Evolutionary conservation across 2,329 filamentous ascomycete genomes (phyloP).

Genomic region (Arachnomyces sp.): DNA sequence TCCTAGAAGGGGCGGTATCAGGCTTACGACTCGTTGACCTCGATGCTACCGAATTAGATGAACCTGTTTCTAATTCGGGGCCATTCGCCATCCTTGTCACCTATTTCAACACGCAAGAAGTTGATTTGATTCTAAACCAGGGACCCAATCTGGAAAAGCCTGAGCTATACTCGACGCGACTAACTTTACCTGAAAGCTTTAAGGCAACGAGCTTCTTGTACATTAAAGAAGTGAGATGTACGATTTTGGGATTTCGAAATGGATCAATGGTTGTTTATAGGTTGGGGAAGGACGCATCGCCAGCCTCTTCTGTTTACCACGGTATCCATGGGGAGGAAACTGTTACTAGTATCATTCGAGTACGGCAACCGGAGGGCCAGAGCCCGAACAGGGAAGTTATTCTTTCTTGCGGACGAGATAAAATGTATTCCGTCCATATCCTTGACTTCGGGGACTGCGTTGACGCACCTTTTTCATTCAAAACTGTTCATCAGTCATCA

Average conservation of each 20-base stretch:
- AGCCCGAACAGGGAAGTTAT: conserved; percentile 35
- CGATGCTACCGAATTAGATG: no score
- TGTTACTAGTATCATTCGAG: conserved; percentile 54
- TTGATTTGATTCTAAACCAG: conserved; percentile 21
- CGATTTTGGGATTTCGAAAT: conserved; percentile 49
- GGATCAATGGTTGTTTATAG: conserved; percentile 46
- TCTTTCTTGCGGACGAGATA: conserved; percentile 68
- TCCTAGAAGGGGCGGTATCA: no score
- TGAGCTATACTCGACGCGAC: conserved; percentile 31
- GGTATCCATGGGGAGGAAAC: conserved; percentile 49
- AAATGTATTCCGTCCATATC: conserved; percentile 60
- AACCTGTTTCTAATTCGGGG: conserved; percentile 5
- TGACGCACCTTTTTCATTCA: conserved; percentile 28
- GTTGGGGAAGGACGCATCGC: conserved; percentile 12
- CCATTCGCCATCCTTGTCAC: conserved; percentile 20
- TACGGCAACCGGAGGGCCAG: conserved; percentile 9
- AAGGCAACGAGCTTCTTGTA: conserved; percentile 44
- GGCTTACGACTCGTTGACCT: no score
- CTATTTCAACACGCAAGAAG: conserved; percentile 19
- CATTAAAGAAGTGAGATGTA: conserved; percentile 21
- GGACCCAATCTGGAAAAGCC: background rate
- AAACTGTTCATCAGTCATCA: conserved; percentile 57
- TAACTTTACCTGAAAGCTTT: conserved; percentile 38
- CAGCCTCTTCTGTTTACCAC: conserved; percentile 18
- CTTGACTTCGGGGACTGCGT: conserved; percentile 13